These are phyloP conservation scores for Suillus bovinus DNA, from an alignment of 768 basidiomycete genomes.

Conservation along the genomic window DNA sequence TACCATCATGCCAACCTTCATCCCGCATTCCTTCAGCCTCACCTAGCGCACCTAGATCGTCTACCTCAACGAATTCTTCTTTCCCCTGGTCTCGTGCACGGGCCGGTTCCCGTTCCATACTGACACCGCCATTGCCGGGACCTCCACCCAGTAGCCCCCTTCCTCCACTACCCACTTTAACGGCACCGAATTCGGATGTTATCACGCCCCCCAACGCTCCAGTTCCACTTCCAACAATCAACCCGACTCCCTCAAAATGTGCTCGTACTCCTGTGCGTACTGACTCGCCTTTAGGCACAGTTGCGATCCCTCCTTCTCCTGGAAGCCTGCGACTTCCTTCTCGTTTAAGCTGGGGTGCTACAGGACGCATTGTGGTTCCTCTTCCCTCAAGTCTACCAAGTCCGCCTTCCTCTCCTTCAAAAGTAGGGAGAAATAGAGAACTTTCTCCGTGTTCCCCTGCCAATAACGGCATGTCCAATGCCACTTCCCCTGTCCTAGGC, in stretches of 20 bases:
- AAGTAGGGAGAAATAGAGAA: constrained; percentile 12
- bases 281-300: not conserved
- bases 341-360: constrained; percentile 30
- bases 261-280: constrained; percentile 20
- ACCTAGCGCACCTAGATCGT: not conserved
- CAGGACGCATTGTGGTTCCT: constrained; percentile 20
- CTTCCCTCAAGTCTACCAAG: constrained; percentile 23
- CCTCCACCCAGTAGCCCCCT: constrained; percentile 32
- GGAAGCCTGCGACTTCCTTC: constrained; percentile 34
- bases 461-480: not conserved
- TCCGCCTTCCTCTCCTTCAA: constrained; percentile 31
- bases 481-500: not conserved
- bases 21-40: constrained; percentile 8
- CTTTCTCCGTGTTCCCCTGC: constrained; percentile 10
- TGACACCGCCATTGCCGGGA: constrained; percentile 25
- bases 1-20: constrained; percentile 3
- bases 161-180: constrained; percentile 25
- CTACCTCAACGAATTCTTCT: constrained; percentile 8
- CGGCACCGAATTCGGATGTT: not conserved
- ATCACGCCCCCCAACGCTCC: not conserved
- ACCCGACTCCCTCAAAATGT: constrained; percentile 24
- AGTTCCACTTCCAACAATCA: constrained; percentile 1
- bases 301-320: constrained; percentile 21
- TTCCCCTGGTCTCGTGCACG: constrained; percentile 25
- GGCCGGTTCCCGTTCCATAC: constrained; percentile 25